A percentile compares a stretch with the other conserved stretches of the same genome.
phyloP scores from a whole-genome alignment of 768 basidiomycete genomes.

The Epithele typhae region DNA sequence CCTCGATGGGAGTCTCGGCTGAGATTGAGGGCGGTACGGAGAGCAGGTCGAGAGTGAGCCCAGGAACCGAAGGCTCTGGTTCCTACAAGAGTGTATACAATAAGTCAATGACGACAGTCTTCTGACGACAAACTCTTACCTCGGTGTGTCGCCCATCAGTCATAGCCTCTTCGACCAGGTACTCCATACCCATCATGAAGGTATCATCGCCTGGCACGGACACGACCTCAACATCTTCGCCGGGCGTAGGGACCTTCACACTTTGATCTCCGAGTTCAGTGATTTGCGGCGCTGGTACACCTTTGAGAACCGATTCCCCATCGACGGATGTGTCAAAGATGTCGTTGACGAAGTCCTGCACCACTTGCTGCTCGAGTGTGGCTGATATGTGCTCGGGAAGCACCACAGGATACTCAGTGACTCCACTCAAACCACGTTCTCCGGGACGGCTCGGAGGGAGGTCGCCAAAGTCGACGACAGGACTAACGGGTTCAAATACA shows the following conservation, averaged over 20 bases:
- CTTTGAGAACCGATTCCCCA: too few relatives aligned
- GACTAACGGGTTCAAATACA: conserved; percentile 12
- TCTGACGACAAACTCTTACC: conserved; percentile 24
- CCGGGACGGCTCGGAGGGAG: conserved; percentile 9
- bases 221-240: neutral
- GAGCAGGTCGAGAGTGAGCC: too few relatives aligned
- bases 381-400: too few relatives aligned
- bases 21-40: too few relatives aligned
- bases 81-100: too few relatives aligned
- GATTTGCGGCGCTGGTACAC: too few relatives aligned
- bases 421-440: too few relatives aligned
- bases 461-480: conserved; percentile 15
- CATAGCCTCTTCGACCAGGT: conserved; percentile 30
- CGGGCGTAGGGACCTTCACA: neutral
- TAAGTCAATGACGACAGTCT: neutral
- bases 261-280: neutral
- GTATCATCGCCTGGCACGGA: neutral
- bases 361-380: too few relatives aligned
- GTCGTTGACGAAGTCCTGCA: too few relatives aligned
- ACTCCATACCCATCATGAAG: conserved; percentile 8
- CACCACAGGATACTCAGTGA: too few relatives aligned
- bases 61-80: too few relatives aligned
- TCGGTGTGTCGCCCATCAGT: conserved; percentile 28
- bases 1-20: neutral
- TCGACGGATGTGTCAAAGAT: too few relatives aligned